A percentile compares a stretch with the other conserved stretches of the same genome.
phyloP scores from a whole-genome alignment of 2,329 filamentous ascomycete species.

The Hypoxylon sp. region DNA sequence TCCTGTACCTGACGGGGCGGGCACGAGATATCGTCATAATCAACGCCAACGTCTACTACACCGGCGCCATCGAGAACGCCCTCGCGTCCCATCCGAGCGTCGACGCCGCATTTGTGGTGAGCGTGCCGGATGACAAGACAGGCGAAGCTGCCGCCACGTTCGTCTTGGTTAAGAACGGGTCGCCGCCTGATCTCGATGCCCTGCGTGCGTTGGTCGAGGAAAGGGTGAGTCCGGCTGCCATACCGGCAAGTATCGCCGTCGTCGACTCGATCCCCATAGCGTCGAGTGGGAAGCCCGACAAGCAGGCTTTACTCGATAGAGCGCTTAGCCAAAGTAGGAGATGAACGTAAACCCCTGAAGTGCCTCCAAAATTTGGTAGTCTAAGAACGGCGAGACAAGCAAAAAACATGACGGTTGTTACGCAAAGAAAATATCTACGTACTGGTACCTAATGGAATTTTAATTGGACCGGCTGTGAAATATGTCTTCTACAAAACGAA shows the following conservation, averaged over 20 bases:
- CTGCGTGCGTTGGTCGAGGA: slow-evolving; percentile 2
- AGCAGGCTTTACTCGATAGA: slow-evolving; percentile 6
- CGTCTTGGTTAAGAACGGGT: background rate
- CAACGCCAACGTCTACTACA: too few relatives aligned
- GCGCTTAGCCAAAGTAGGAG: too few relatives aligned
- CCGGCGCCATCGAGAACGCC: slow-evolving; percentile 12
- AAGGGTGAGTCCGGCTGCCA: slow-evolving; percentile 8
- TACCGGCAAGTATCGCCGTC: background rate
- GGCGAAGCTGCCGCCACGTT: slow-evolving; percentile 10
- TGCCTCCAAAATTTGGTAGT: too few relatives aligned
- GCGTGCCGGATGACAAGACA: slow-evolving; percentile 12
- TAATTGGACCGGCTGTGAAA: too few relatives aligned
- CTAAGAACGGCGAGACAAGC: too few relatives aligned
- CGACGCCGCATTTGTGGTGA: slow-evolving; percentile 16
- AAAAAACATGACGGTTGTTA: too few relatives aligned
- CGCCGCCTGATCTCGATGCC: background rate
- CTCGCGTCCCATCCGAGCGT: slow-evolving; percentile 11
- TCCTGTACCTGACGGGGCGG: slow-evolving; percentile 7
- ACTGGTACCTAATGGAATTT: too few relatives aligned
- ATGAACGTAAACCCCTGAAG: too few relatives aligned
- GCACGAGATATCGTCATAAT: slow-evolving; percentile 15
- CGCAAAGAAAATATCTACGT: too few relatives aligned
- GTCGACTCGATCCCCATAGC: slow-evolving; percentile 14
- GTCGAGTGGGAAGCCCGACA: slow-evolving; percentile 18
- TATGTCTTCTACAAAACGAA: too few relatives aligned